Evolutionary conservation across 495 filamentous ascomycete genomes (phyloP), one percentile per base, ranked within the genome.

Genomic region (Penicillium samsonianum): DNA sequence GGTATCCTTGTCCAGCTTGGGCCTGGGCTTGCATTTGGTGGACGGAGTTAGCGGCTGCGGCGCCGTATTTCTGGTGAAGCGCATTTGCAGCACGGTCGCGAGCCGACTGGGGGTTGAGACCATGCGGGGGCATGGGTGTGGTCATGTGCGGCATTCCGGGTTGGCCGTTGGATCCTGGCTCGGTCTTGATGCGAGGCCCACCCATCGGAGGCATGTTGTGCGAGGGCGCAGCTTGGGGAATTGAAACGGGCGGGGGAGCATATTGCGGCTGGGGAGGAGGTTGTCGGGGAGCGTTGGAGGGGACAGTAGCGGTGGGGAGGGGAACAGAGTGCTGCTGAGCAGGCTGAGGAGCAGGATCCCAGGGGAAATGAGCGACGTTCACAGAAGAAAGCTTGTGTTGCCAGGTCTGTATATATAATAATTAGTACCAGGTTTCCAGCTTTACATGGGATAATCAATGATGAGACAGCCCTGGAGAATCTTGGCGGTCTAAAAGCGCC

Each of bases 281-380:
- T 35, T 72, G 73, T 41, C 74, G 74, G 51, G 78, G 75, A 51
- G 75, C 80, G 67, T 87, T 88, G 22, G 86, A 87, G 26, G 84
- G 85, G 6, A 87, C 79, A 11, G 84, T 83, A 20, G 76, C 60
- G 33, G 77, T 61, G 28, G 79, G 71, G 52, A 74, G 73, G 37
- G 73, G 73, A 19, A 71, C 67, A 49, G 78, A 62, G 43, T 64
- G 68, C 56, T 72, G 82, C 46, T 74, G 80, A 51, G 58, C 40
- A 40, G 75, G 69, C 58, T 72, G 77, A 50, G 82, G 83, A 50
- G 83, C 65, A 55, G 94, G 94, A 66, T 98, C 95, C 95, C 95
- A 99, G 22, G 95, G 95, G 73, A 97, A 98, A 38, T 84, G 78
- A 50, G 92, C 95, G 59, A 96, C 83, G 45, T 87, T 82, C 46